Percentiles rank a stretch among this genome's conserved stretches.
These are phyloP conservation scores for Roridomyces roridus DNA, from an alignment of 768 basidiomycete species.

Conservation along the genomic window DNA sequence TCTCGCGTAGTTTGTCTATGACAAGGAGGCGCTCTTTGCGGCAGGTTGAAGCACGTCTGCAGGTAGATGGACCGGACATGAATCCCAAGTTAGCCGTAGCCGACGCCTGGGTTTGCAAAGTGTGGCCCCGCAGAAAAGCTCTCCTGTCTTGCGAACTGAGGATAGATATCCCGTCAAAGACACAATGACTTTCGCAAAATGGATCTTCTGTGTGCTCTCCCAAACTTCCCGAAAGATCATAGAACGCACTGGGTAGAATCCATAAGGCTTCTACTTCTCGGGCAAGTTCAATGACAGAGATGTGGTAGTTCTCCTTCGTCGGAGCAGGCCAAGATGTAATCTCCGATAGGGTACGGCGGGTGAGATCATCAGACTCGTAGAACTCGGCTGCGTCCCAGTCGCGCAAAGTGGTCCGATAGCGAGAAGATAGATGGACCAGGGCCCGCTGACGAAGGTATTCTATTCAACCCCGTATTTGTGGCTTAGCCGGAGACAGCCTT, in stretches of 20 bases:
- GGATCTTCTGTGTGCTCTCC: not conserved
- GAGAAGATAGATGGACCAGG: too few relatives aligned
- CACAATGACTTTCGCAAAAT: not conserved
- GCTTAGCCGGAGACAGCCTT: too few relatives aligned
- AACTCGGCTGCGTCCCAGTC: too few relatives aligned
- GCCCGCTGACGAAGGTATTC: too few relatives aligned
- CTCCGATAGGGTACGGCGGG: too few relatives aligned
- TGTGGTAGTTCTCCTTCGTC: too few relatives aligned
- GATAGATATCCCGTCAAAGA: not conserved
- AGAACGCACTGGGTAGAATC: slow-evolving; percentile 7
- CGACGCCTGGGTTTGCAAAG: not conserved
- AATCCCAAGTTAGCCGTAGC: not conserved
- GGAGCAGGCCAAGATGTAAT: too few relatives aligned
- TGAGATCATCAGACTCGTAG: too few relatives aligned
- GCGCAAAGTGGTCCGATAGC: too few relatives aligned
- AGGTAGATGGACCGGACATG: not conserved
- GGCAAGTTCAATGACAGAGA: not conserved
- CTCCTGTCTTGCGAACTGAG: not conserved
- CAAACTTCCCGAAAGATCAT: not conserved
- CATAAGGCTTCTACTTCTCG: slow-evolving; percentile 1
- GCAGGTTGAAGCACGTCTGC: not conserved
- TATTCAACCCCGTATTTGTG: too few relatives aligned
- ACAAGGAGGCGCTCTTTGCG: not conserved
- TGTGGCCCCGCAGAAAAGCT: not conserved
- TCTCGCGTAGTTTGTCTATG: too few relatives aligned